A percentile compares a stretch with the other conserved stretches of the same genome.
Conservation (phyloP, 129 eudicot species). For the Chrysanthemum makinoi region DNA sequence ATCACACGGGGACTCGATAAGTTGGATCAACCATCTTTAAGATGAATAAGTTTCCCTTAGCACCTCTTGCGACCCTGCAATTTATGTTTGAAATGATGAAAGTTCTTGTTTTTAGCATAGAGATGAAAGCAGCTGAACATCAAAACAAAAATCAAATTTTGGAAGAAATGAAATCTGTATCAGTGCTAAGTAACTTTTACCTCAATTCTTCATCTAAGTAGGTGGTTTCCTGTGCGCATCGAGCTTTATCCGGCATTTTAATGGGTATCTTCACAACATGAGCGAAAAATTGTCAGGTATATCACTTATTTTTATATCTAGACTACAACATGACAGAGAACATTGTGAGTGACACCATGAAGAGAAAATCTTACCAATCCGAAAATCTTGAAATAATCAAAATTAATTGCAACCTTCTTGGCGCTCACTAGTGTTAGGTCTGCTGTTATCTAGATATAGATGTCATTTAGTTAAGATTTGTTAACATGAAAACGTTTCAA, state of each 20-base stretch:
- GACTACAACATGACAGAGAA: too few species aligned
- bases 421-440: slow-evolving; percentile 55
- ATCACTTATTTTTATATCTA: too few species aligned
- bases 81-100: not conserved
- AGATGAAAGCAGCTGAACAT: too few species aligned
- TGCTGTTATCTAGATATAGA: slow-evolving; percentile 55
- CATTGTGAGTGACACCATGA: too few species aligned
- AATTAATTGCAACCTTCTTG: slow-evolving; percentile 60
- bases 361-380: slow-evolving; percentile 44
- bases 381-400: slow-evolving; percentile 60
- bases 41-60: slow-evolving; percentile 60
- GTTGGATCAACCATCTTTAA: slow-evolving; percentile 64
- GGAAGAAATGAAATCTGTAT: not conserved
- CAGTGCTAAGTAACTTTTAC: slow-evolving; percentile 25
- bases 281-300: too few species aligned
- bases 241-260: slow-evolving; percentile 56
- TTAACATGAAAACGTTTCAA: not conserved
- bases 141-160: not conserved
- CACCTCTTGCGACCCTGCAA: slow-evolving; percentile 65
- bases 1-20: slow-evolving; percentile 46
- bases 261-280: slow-evolving; percentile 42
- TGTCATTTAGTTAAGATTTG: not conserved
- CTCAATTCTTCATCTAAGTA: slow-evolving; percentile 73
- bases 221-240: slow-evolving; percentile 65
- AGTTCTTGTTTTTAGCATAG: not conserved